Percentiles rank a stretch among this genome's conserved stretches.
phyloP scores from a whole-genome alignment of 2,329 filamentous ascomycete species.

The Diaporthe sp. region DNA sequence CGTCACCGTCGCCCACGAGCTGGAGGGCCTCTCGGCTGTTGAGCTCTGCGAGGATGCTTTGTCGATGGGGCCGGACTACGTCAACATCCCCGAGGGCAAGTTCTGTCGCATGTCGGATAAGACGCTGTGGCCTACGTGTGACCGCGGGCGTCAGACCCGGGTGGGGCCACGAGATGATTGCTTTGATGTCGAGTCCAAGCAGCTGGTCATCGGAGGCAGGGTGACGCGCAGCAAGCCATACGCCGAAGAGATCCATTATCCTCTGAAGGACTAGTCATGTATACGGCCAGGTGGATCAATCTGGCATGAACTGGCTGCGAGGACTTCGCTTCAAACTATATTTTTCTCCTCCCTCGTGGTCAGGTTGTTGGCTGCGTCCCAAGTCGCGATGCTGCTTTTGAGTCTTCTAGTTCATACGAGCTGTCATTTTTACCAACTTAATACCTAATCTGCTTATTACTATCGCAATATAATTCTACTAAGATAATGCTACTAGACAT shows the following conservation, averaged over 20 bases:
- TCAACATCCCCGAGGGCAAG: constrained; percentile 12
- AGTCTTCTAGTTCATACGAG: too few species aligned
- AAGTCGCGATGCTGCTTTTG: too few species aligned
- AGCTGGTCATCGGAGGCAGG: constrained; percentile 3
- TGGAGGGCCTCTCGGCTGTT: neutral
- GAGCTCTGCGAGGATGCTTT: neutral
- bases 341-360: too few species aligned
- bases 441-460: too few species aligned
- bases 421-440: too few species aligned
- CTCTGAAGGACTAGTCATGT: neutral
- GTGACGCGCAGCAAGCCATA: neutral
- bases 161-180: neutral
- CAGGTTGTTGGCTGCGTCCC: too few species aligned
- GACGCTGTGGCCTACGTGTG: constrained; percentile 16
- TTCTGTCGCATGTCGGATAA: constrained; percentile 25
- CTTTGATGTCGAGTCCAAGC: neutral
- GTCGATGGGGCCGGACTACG: constrained; percentile 8
- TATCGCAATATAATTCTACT: too few species aligned
- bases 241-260: neutral
- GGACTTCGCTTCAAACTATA: too few species aligned
- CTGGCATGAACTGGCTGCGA: too few species aligned
- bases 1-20: constrained; percentile 1
- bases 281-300: too few species aligned
- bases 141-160: too few species aligned
- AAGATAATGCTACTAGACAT: too few species aligned